Base-by-base conservation (phyloP, 2,329 filamentous ascomycete species). In the Talaromyces albobiverticillius region DNA sequence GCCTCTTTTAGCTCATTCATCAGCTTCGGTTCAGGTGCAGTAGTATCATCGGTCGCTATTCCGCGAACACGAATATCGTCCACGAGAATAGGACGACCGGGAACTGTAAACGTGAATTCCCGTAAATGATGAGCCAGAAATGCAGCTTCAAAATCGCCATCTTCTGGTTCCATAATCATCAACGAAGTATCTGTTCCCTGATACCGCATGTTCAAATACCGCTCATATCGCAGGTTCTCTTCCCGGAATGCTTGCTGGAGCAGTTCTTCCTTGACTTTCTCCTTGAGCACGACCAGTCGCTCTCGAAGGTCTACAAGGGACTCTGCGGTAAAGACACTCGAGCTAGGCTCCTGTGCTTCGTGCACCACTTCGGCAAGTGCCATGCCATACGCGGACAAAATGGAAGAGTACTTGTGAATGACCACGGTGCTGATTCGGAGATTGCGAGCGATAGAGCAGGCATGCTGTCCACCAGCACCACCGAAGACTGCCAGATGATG, bases 301-400 rank as follows among this genome's bases (percentile, higher is more conserved):
- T 36, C 32, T 16, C 14, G n/a, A 16, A 36, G 32, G 32, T 6
- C 9, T 36, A 5, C 13, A n/a, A 36, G 32, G 13, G 32, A 36
- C n/a, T 36, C n/a, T 16, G 32, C n/a, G n/a, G 32, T 36, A 14
- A 36, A 36, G 16, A 36, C 32, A 16, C 14, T 16, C 13, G 32
- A 36, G 50, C 83, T 78, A 9, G 73, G 73, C 43, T 76, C 69
- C 60, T 96, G 92, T 26, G 87, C 81, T 72, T 96, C 92, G 60
- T 96, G 90, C 0, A 96, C 92, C 0, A 96, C 91, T 64, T 96
- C 92, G 10, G 92, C 92, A 4, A 96, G 75, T 0, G 91, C 90
- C 86, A 96, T 93, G 13, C 92, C 92, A 61, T 96, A 96, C 0
- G 92, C 92, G 0, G 91, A 96, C 0, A 96, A 78, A 42, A 42